Evolutionary conservation across 1,139 yeast species (phyloP).

Genomic region (Suhomyces ambrosiae): DNA sequence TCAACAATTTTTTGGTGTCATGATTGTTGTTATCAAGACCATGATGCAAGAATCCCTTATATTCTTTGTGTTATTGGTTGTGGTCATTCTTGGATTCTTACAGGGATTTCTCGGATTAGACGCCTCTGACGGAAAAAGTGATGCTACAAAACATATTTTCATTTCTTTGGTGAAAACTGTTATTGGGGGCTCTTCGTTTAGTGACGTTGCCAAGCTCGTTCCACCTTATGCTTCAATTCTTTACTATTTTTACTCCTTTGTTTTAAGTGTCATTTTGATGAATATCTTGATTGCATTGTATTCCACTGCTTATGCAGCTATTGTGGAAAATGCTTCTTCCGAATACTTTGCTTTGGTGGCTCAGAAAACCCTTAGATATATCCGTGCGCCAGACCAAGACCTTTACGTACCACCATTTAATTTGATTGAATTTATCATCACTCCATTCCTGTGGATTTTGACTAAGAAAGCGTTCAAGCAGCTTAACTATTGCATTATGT

Average conservation of each 20-base stretch:
- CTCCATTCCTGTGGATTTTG: slow-evolving; percentile 36
- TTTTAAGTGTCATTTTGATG: slow-evolving; percentile 71
- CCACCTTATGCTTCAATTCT: slow-evolving; percentile 82
- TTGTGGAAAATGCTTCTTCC: slow-evolving; percentile 79
- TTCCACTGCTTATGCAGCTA: slow-evolving; percentile 80
- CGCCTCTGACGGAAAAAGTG: slow-evolving; percentile 81
- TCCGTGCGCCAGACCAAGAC: slow-evolving; percentile 86
- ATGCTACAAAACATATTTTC: slow-evolving; percentile 67
- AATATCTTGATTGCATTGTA: slow-evolving; percentile 83
- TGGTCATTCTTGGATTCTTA: slow-evolving; percentile 76
- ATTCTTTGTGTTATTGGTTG: slow-evolving; percentile 71
- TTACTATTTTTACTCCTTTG: slow-evolving; percentile 75
- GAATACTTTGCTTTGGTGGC: slow-evolving; percentile 87
- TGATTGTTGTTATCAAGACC: slow-evolving; percentile 80
- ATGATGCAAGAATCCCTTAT: slow-evolving; percentile 85
- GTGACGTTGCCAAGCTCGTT: slow-evolving; percentile 68
- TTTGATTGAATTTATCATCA: slow-evolving; percentile 59
- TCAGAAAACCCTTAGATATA: slow-evolving; percentile 77
- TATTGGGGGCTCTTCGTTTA: slow-evolving; percentile 72
- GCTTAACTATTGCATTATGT: slow-evolving; percentile 58
- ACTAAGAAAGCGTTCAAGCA: slow-evolving; percentile 30
- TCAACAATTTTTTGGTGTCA: slow-evolving; percentile 81
- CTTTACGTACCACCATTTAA: slow-evolving; percentile 88
- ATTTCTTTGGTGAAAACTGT: slow-evolving; percentile 70
- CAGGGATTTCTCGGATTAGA: slow-evolving; percentile 89